These are phyloP conservation scores for Amanita pallidorosea DNA, from an alignment of 768 basidiomycete species.

Conservation along the genomic window DNA sequence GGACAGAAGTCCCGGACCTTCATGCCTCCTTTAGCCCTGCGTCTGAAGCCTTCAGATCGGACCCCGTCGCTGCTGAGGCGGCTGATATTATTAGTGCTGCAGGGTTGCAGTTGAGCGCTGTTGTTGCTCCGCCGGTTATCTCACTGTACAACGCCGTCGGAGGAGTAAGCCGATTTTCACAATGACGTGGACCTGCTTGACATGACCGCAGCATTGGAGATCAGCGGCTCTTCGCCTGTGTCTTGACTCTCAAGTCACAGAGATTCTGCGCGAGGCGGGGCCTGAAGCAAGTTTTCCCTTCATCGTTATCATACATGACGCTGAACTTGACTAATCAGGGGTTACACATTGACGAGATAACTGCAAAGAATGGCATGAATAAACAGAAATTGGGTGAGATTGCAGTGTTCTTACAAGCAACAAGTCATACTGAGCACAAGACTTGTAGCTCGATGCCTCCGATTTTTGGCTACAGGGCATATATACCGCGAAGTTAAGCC, in stretches of 20 bases:
- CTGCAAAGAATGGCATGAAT: constrained; percentile 19
- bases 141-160: constrained; percentile 7
- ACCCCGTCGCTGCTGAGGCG: constrained; percentile 11
- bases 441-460: constrained; percentile 12
- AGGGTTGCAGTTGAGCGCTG: constrained; percentile 15
- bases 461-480: constrained; percentile 15
- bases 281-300: constrained; percentile 11
- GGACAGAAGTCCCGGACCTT: constrained; percentile 11
- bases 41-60: constrained; percentile 12
- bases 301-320: not conserved
- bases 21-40: constrained; percentile 13
- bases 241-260: constrained; percentile 15
- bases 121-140: constrained; percentile 10
- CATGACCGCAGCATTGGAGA: constrained; percentile 11
- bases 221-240: constrained; percentile 15
- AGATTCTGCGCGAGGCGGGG: constrained; percentile 22
- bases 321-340: constrained; percentile 14
- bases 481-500: constrained; percentile 15
- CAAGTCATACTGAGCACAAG: not conserved
- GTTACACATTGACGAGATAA: constrained; percentile 25
- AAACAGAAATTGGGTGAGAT: constrained; percentile 22
- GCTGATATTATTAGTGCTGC: constrained; percentile 14
- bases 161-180: constrained; percentile 3
- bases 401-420: not conserved
- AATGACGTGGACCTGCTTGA: not conserved